These are phyloP conservation scores for Colletotrichum sp. DNA, from an alignment of 2,329 filamentous ascomycete species.

Conservation along the genomic window DNA sequence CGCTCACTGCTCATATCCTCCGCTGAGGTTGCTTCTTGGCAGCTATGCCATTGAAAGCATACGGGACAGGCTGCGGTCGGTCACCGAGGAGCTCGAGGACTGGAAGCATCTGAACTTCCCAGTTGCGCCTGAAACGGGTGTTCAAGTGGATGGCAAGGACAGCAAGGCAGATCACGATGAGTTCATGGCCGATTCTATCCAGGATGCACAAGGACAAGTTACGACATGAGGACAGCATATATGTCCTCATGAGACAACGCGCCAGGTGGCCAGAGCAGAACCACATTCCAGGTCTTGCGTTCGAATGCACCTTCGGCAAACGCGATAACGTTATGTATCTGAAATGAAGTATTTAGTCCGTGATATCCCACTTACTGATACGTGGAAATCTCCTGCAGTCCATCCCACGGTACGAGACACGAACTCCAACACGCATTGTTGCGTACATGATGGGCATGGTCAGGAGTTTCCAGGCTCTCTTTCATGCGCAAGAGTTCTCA, in stretches of 20 bases:
- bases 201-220: neutral
- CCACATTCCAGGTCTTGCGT: neutral
- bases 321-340: neutral
- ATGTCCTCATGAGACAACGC: neutral
- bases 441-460: neutral
- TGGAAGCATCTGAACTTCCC: slow-evolving; percentile 87
- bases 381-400: neutral
- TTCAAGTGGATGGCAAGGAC: slow-evolving; percentile 13
- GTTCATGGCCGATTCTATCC: neutral
- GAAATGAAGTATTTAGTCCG: neutral
- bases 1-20: slow-evolving; percentile 93
- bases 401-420: neutral
- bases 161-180: slow-evolving; percentile 10
- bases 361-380: neutral
- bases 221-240: neutral
- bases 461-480: neutral
- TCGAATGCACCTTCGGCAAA: neutral
- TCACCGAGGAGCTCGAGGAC: slow-evolving; percentile 94
- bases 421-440: neutral
- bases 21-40: slow-evolving; percentile 83
- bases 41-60: slow-evolving; percentile 97
- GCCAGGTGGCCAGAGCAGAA: neutral
- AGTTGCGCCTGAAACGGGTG: slow-evolving; percentile 37
- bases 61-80: slow-evolving; percentile 83
- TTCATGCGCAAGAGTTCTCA: neutral